Conservation (phyloP, 257 asterid genomes). For the Oldenlandia corymbosa region DNA sequence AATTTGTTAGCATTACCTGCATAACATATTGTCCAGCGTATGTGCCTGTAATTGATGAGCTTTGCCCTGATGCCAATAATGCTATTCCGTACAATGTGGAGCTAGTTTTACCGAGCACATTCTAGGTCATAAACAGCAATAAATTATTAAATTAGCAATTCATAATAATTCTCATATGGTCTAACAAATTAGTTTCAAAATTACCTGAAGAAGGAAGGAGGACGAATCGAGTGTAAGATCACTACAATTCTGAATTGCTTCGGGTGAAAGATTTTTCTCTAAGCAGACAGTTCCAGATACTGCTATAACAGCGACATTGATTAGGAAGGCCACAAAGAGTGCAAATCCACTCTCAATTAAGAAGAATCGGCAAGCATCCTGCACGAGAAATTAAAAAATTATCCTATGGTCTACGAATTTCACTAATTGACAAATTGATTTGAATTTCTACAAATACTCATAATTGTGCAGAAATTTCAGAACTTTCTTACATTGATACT, state of each 20-base stretch:
- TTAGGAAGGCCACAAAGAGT: slow-evolving; percentile 58
- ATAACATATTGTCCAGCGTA: slow-evolving; percentile 89
- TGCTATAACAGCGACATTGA: slow-evolving; percentile 65
- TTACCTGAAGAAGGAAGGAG: slow-evolving; percentile 84
- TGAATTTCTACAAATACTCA: no score
- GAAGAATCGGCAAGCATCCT: slow-evolving; percentile 86
- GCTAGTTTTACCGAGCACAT: slow-evolving; percentile 81
- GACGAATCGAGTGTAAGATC: slow-evolving; percentile 78
- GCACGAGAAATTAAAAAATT: no score
- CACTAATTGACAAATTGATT: no score
- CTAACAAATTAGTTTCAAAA: no score
- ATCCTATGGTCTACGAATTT: no score
- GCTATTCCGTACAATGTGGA: slow-evolving; percentile 78
- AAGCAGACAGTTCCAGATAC: slow-evolving; percentile 79
- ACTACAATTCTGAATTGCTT: slow-evolving; percentile 37
- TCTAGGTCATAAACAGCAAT: slow-evolving; percentile 29
- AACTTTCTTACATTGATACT: slow-evolving; percentile 63
- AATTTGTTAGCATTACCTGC: slow-evolving; percentile 47
- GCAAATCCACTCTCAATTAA: slow-evolving; percentile 90
- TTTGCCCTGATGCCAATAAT: slow-evolving; percentile 86
- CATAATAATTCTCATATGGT: no score
- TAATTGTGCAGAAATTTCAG: no score
- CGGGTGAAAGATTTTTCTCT: slow-evolving; percentile 26
- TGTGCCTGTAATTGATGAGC: slow-evolving; percentile 94
- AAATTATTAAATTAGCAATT: not conserved